A percentile compares a stretch with the other conserved stretches of the same genome.
These are phyloP conservation scores for Capsicum pubescens DNA, from an alignment of 257 asterid species.

Conservation along the genomic window DNA sequence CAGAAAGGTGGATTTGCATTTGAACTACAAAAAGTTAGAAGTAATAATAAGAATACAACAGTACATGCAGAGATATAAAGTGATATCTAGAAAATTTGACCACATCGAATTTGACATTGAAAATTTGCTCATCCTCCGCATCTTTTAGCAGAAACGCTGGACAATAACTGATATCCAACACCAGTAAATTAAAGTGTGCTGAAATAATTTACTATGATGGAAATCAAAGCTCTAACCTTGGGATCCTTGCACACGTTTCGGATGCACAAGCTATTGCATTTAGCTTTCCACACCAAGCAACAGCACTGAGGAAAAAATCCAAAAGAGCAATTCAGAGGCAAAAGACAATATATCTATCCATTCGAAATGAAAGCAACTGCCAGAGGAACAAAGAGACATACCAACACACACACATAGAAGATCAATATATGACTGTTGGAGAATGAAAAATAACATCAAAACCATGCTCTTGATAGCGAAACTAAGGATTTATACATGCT, in stretches of 20 bases:
- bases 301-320: slow-evolving; percentile 64
- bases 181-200: background rate
- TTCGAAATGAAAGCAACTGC: background rate
- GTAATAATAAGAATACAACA: slow-evolving; percentile 28
- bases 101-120: slow-evolving; percentile 8
- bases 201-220: background rate
- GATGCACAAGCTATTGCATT: slow-evolving; percentile 97
- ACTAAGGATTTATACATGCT: background rate
- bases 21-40: slow-evolving; percentile 59
- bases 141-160: slow-evolving; percentile 16
- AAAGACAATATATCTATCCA: slow-evolving; percentile 14
- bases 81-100: background rate
- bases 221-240: slow-evolving; percentile 61
- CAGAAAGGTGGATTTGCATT: slow-evolving; percentile 92
- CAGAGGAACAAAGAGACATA: background rate
- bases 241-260: slow-evolving; percentile 98
- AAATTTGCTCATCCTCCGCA: background rate
- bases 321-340: background rate
- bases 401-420: background rate
- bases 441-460: slow-evolving; percentile 10
- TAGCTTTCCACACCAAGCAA: slow-evolving; percentile 98
- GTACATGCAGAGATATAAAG: slow-evolving; percentile 16
- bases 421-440: background rate
- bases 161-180: background rate
- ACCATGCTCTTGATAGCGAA: background rate